Evolutionary conservation across 139 green algal species (phyloP), one percentile per base, ranked within the genome.

Genomic region (Tetraselmis chui): DNA sequence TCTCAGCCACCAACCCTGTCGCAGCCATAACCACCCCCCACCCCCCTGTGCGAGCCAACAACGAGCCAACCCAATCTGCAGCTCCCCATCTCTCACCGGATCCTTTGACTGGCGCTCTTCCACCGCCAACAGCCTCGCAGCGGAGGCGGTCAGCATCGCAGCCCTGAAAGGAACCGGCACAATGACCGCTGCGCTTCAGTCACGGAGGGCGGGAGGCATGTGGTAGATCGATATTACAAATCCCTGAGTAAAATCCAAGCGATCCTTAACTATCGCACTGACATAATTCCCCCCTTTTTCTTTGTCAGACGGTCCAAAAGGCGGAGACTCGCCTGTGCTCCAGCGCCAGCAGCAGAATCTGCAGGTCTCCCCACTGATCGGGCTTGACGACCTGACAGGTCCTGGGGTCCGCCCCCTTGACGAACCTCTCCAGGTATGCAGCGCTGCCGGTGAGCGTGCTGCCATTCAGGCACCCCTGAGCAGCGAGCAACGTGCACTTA

Each of bases 341-440:
- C 83, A 94, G 85, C 76, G 92, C 89, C 29, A 75, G 67, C 31
- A 81, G 28, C 2, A 81, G 76, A 30, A 84, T n/a, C 0, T 30
- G 27, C 2, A 77, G 32, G 29, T 76, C 31, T 18, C 31, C 59
- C 89, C 89, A 92, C 76, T 87, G 86, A 27, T 25, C 1, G 31
- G 31, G 45, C 26, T 29, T 11, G 23, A 2, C 76, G 32, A 31
- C 80, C 25, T 28, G 28, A 23, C 85, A 88, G 32, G 80, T 89
- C 80, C 32, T 76, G 45, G 45, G 18, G 11, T 5, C 45, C 30
- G 28, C 29, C 77, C 84, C 81, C 85, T 89, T 84, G 30, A 59
- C 23, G 1, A 59, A 23, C 1, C 80, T 81, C 0, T 81, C 78
- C 27, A 96, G 88, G 87, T 97, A 97, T 2, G 81, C 78, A 0